A percentile compares a stretch with the other conserved stretches of the same genome.
These are phyloP conservation scores for Thinopyrum obtusiflorum DNA, from an alignment of 202 grass and related monocot species.

Conservation along the genomic window DNA sequence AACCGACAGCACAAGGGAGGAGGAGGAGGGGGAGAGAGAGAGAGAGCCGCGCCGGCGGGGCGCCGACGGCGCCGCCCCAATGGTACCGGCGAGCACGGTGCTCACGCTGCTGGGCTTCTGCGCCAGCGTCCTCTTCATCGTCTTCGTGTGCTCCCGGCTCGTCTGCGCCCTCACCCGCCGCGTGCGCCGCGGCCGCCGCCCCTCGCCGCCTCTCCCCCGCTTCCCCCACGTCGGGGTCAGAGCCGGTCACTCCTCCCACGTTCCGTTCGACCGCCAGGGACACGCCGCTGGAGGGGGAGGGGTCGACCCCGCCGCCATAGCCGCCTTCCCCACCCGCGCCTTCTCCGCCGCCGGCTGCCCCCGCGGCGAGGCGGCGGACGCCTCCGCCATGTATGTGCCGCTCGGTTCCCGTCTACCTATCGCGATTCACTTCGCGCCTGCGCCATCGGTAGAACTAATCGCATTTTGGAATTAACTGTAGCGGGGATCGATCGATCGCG, in stretches of 20 bases:
- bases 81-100: conserved; percentile 57
- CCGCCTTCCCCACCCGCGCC: conserved; percentile 57
- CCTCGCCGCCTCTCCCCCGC: background rate
- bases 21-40: background rate
- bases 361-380: background rate
- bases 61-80: conserved; percentile 23
- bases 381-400: conserved; percentile 29
- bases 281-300: conserved; percentile 11
- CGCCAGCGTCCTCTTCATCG: conserved; percentile 82
- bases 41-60: background rate
- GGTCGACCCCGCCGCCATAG: conserved; percentile 58
- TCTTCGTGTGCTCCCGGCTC: conserved; percentile 78
- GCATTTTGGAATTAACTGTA: background rate
- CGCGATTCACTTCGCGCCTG: background rate
- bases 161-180: conserved; percentile 68
- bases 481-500: background rate
- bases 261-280: background rate
- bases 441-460: background rate
- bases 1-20: background rate
- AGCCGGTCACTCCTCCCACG: background rate
- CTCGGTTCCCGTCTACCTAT: background rate
- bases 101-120: conserved; percentile 82
- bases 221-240: background rate
- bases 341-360: background rate
- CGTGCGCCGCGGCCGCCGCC: conserved; percentile 32